Conservation (phyloP, 2,329 filamentous ascomycete species). For the Aspergillus sp. region DNA sequence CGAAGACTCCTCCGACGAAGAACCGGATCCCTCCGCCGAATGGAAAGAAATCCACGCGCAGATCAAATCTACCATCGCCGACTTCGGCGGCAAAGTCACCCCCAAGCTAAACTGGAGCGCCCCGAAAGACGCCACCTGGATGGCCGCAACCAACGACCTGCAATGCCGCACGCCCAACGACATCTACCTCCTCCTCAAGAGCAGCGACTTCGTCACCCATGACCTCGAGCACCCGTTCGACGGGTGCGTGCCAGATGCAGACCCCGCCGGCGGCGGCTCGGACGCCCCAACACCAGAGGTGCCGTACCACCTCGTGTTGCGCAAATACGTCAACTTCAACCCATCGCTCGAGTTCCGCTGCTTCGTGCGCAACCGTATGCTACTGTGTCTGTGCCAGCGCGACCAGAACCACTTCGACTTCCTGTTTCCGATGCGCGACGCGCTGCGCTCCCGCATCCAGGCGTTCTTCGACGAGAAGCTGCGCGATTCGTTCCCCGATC, state of each 20-base stretch:
- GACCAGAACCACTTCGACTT: slow-evolving; percentile 91
- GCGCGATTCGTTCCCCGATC: slow-evolving; percentile 75
- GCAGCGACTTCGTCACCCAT: slow-evolving; percentile 89
- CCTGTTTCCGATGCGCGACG: slow-evolving; percentile 63
- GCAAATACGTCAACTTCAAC: slow-evolving; percentile 85
- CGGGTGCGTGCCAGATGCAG: slow-evolving; percentile 54
- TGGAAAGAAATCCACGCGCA: slow-evolving; percentile 71
- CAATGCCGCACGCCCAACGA: slow-evolving; percentile 87
- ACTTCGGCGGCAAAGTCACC: slow-evolving; percentile 79
- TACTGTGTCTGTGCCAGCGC: slow-evolving; percentile 82
- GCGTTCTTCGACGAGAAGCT: slow-evolving; percentile 75
- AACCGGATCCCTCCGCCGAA: slow-evolving; percentile 52
- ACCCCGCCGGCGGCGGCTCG: slow-evolving; percentile 11
- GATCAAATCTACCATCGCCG: slow-evolving; percentile 73
- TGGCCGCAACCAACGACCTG: slow-evolving; percentile 81
- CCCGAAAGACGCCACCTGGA: slow-evolving; percentile 94
- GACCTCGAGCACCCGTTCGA: slow-evolving; percentile 93
- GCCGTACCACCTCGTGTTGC: slow-evolving; percentile 76
- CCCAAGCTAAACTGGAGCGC: slow-evolving; percentile 98
- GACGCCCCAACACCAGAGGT: slow-evolving; percentile 45
- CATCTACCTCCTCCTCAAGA: slow-evolving; percentile 90
- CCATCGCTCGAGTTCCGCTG: slow-evolving; percentile 92
- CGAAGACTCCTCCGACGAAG: slow-evolving; percentile 56
- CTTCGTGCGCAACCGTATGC: slow-evolving; percentile 78
- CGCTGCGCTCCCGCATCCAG: slow-evolving; percentile 66